Percentiles rank a stretch among this genome's conserved stretches.
Evolutionary conservation across 1,284 basidiomycete genomes (phyloP).

Genomic region (Cutaneotrichosporon sp.): DNA sequence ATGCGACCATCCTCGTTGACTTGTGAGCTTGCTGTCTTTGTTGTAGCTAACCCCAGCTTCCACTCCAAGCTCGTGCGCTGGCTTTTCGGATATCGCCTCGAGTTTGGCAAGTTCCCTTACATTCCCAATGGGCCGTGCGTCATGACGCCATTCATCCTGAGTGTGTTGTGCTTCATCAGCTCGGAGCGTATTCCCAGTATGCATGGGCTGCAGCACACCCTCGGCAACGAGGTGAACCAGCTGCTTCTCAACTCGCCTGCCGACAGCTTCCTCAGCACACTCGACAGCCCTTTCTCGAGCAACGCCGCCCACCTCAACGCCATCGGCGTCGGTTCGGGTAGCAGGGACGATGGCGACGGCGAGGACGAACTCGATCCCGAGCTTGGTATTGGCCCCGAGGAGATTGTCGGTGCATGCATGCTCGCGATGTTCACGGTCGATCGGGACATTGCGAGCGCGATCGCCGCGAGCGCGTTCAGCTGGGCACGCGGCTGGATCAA

Average conservation of each 20-base stretch:
- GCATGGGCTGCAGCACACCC: slow-evolving; percentile 25
- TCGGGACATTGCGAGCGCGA: slow-evolving; percentile 33
- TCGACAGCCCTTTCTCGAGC: slow-evolving; percentile 23
- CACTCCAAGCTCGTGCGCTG: slow-evolving; percentile 37
- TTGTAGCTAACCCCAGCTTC: slow-evolving; percentile 31
- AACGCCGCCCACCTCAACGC: not conserved
- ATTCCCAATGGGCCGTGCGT: slow-evolving; percentile 36
- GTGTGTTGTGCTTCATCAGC: slow-evolving; percentile 42
- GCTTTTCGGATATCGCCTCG: slow-evolving; percentile 45
- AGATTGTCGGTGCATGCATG: slow-evolving; percentile 46
- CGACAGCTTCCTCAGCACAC: slow-evolving; percentile 31
- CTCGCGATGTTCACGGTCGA: slow-evolving; percentile 43
- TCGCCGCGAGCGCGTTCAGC: slow-evolving; percentile 42
- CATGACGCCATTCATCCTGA: slow-evolving; percentile 49
- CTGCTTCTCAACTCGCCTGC: slow-evolving; percentile 41
- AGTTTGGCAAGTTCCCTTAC: slow-evolving; percentile 45
- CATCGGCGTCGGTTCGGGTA: slow-evolving; percentile 8
- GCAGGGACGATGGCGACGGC: slow-evolving; percentile 25
- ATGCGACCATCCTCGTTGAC: slow-evolving; percentile 38
- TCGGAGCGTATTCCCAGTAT: slow-evolving; percentile 36
- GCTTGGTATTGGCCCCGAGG: slow-evolving; percentile 50
- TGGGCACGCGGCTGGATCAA: slow-evolving; percentile 50
- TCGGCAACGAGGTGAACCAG: slow-evolving; percentile 36
- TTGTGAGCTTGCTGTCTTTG: slow-evolving; percentile 32
- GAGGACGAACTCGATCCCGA: slow-evolving; percentile 42